Percentiles rank a stretch among this genome's conserved stretches.
These are phyloP conservation scores for Pneumocystis sp. DNA, from an alignment of 1,139 yeast genomes.

Conservation along the genomic window DNA sequence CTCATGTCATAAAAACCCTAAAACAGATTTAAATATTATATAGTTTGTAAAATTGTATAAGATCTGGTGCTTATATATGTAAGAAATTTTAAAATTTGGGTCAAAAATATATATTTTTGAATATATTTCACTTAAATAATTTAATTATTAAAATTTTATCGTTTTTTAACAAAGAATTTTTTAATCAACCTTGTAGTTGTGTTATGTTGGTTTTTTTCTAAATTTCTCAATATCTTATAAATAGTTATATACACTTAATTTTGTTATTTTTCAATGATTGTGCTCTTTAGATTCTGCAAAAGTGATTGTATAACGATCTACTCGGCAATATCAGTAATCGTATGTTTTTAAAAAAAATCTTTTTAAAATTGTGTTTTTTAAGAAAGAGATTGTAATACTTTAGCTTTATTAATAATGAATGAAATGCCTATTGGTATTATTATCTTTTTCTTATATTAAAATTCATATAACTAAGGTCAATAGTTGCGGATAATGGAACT, in stretches of 20 bases:
- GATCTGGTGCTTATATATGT: too few species aligned
- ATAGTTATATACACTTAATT: too few species aligned
- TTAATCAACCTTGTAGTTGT: too few species aligned
- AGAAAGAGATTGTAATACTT: background rate
- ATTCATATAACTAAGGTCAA: background rate
- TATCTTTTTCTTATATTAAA: background rate
- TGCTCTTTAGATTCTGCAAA: background rate
- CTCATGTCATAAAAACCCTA: background rate
- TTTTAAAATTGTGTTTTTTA: background rate
- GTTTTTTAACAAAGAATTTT: too few species aligned
- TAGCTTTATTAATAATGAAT: background rate
- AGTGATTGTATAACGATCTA: background rate
- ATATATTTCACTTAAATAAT: too few species aligned
- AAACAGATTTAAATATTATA: background rate
- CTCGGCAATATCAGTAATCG: background rate
- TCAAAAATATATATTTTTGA: too few species aligned
- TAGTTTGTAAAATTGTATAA: too few species aligned
- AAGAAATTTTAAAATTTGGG: too few species aligned
- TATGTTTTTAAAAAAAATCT: background rate
- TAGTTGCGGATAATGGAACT: constrained; percentile 97
- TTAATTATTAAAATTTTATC: too few species aligned
- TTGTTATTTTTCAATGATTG: background rate
- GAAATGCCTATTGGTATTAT: background rate
- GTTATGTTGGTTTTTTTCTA: too few species aligned
- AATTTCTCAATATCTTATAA: too few species aligned